Percentiles rank a stretch among this genome's conserved stretches.
Evolutionary conservation across 108 stramenopile genomes (phyloP).

Genomic region (Chaetoceros muelleri): DNA sequence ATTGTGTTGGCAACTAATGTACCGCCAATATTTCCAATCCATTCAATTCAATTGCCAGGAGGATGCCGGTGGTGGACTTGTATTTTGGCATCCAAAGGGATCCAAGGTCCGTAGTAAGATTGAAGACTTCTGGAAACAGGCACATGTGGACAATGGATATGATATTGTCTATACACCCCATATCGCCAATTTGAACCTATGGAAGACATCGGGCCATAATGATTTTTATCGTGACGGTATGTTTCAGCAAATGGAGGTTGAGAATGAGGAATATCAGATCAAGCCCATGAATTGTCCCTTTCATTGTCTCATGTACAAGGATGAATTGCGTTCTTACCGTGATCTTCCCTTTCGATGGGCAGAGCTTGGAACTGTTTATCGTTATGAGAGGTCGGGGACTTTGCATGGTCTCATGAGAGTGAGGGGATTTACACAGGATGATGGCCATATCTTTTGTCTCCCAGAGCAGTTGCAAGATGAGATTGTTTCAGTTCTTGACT

Average conservation of each 20-base stretch:
- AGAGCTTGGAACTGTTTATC: slow-evolving; percentile 89
- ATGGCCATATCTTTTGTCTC: slow-evolving; percentile 97
- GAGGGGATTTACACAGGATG: slow-evolving; percentile 98
- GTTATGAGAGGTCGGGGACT: slow-evolving; percentile 92
- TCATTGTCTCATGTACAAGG: slow-evolving; percentile 98
- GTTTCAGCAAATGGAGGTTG: slow-evolving; percentile 98
- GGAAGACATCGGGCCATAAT: slow-evolving; percentile 98
- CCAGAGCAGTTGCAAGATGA: slow-evolving; percentile 93
- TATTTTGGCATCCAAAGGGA: slow-evolving; percentile 91
- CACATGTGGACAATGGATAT: slow-evolving; percentile 74
- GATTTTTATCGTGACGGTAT: slow-evolving; percentile 96
- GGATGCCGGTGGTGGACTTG: slow-evolving; percentile 72
- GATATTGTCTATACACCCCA: slow-evolving; percentile 96
- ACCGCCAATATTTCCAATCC: background rate
- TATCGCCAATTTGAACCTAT: slow-evolving; percentile 93
- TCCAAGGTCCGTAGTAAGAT: slow-evolving; percentile 77
- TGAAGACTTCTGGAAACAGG: slow-evolving; percentile 92
- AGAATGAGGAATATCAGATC: slow-evolving; percentile 92
- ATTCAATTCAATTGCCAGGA: slow-evolving; percentile 23
- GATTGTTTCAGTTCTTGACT: slow-evolving; percentile 84
- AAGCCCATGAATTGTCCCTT: slow-evolving; percentile 99
- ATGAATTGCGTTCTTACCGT: slow-evolving; percentile 85
- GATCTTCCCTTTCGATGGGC: slow-evolving; percentile 95
- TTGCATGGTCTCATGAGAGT: slow-evolving; percentile 95
- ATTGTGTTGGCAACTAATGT: background rate